A percentile compares a stretch with the other conserved stretches of the same genome.
Evolutionary conservation across 441 rosid genomes (phyloP).

Genomic region (Metrosideros polymorpha): DNA sequence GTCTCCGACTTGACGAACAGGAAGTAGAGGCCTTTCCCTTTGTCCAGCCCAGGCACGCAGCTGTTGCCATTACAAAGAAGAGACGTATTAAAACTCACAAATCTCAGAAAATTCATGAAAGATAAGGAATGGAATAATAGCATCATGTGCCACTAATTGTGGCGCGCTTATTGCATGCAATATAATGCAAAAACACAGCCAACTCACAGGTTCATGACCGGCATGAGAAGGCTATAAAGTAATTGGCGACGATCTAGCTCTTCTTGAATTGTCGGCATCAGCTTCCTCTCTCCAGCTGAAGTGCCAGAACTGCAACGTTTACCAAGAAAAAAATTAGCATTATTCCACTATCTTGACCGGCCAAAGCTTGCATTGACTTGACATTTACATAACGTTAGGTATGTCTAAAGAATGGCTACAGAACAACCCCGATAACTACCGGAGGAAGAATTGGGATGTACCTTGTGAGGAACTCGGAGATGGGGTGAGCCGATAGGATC

Average conservation of each 20-base stretch:
- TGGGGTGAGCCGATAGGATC: slow-evolving; percentile 71
- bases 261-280: slow-evolving; percentile 87
- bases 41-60: slow-evolving; percentile 73
- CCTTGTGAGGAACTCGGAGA: slow-evolving; percentile 95
- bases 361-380: not conserved
- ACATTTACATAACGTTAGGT: not conserved
- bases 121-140: not conserved
- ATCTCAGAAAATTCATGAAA: not conserved
- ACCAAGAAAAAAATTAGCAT: not conserved
- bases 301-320: slow-evolving; percentile 67
- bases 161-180: not conserved
- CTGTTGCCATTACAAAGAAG: slow-evolving; percentile 19
- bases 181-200: not conserved
- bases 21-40: slow-evolving; percentile 85
- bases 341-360: not conserved
- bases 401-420: not conserved
- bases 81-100: not conserved
- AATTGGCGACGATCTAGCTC: slow-evolving; percentile 90
- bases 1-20: slow-evolving; percentile 86
- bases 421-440: not conserved
- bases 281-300: slow-evolving; percentile 93
- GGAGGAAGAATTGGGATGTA: not conserved
- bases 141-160: not conserved
- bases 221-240: slow-evolving; percentile 88
- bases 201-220: slow-evolving; percentile 94